phyloP scores from a whole-genome alignment of 768 basidiomycete genomes.

The Boletus insuetus region DNA sequence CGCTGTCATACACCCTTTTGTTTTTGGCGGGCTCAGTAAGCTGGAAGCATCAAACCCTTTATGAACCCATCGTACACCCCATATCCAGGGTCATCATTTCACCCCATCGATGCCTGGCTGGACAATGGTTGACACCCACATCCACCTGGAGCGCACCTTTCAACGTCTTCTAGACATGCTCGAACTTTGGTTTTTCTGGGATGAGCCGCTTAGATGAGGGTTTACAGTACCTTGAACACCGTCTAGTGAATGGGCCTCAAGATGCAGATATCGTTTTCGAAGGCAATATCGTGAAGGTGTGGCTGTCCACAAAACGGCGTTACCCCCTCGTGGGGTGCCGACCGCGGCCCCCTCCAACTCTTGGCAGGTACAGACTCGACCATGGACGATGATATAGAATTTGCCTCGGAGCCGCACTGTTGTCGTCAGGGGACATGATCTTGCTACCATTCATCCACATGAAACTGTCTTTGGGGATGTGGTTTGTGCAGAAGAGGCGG shows the following conservation, averaged over 20 bases:
- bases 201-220: conserved; percentile 38
- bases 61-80: too few relatives aligned
- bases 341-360: too few relatives aligned
- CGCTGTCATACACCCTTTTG: too few relatives aligned
- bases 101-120: conserved; percentile 11
- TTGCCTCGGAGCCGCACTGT: conserved; percentile 31
- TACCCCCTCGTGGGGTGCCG: conserved; percentile 41
- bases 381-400: not conserved
- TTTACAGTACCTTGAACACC: conserved; percentile 30
- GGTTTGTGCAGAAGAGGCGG: conserved; percentile 35
- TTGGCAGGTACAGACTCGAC: too few relatives aligned
- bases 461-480: conserved; percentile 40
- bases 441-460: conserved; percentile 29
- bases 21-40: too few relatives aligned
- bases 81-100: too few relatives aligned
- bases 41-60: too few relatives aligned
- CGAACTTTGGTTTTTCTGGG: conserved; percentile 42
- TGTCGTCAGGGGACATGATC: conserved; percentile 37
- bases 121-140: conserved; percentile 8
- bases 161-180: conserved; percentile 39
- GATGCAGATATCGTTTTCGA: conserved; percentile 23
- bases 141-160: conserved; percentile 12
- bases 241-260: too few relatives aligned
- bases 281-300: conserved; percentile 39
- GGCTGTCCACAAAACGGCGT: conserved; percentile 44